Conservation (phyloP, 2,329 filamentous ascomycete genomes). For the Beauveria medogensis region DNA sequence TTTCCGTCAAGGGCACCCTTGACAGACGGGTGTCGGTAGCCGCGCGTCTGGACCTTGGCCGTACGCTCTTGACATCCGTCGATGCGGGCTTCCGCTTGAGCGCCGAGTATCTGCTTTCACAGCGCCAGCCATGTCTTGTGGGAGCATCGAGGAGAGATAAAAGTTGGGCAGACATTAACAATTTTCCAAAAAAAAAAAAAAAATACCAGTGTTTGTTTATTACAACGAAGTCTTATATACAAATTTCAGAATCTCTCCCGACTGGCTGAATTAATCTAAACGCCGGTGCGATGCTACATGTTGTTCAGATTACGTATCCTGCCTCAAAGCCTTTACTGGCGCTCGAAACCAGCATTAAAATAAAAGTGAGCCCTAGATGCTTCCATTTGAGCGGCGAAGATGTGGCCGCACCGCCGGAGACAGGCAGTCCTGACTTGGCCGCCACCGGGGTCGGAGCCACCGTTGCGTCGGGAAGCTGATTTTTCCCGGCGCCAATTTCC, state of each 20-base stretch:
- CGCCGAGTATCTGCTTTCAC: slow-evolving; percentile 16
- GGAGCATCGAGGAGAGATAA: no score
- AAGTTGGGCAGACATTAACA: no score
- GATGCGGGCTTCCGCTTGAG: slow-evolving; percentile 30
- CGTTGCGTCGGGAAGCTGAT: slow-evolving; percentile 46
- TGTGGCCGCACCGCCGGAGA: neutral
- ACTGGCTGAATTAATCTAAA: neutral
- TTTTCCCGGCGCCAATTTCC: slow-evolving; percentile 45
- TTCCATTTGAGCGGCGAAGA: neutral
- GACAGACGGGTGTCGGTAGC: slow-evolving; percentile 34
- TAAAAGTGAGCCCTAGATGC: neutral
- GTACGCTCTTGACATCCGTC: slow-evolving; percentile 4
- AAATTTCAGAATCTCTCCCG: neutral
- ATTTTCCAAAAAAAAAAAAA: no score
- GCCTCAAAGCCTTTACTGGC: neutral
- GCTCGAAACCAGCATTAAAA: neutral
- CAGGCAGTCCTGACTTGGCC: slow-evolving; percentile 37
- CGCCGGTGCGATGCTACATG: neutral
- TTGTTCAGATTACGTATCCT: neutral
- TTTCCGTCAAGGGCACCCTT: slow-evolving; percentile 28
- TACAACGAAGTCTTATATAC: neutral
- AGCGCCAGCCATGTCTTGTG: no score
- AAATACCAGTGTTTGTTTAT: no score
- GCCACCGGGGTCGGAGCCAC: slow-evolving; percentile 39
- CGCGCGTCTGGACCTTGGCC: slow-evolving; percentile 41